Base-by-base conservation (phyloP, 345 rosid species). In the Salix dunnii region DNA sequence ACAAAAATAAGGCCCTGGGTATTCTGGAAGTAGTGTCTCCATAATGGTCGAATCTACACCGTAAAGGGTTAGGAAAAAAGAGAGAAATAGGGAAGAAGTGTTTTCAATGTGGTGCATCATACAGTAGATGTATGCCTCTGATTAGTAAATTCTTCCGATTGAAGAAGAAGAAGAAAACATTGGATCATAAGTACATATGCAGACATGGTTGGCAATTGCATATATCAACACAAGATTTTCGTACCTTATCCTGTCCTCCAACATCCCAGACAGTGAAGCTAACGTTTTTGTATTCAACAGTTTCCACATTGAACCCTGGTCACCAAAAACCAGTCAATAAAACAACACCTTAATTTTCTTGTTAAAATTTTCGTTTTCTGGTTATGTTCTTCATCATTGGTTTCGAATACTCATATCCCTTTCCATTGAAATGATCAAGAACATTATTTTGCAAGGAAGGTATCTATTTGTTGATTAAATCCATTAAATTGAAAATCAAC, bases 181-280 rank as follows among this genome's bases (percentile, higher is more conserved):
- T 20, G 2, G 58, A 17, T 51, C 58, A 20, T 2, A 51, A 18
- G 58, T 18, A 17, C 23, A 28, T 6, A 12, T 65, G 42, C 21
- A 3, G 23, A 17, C 33, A 33, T 17, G 18, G 9, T 65, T 65
- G 42, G 67, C 36, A 14, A 12, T 4, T 46, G 51, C 51, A 46
- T 46, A 46, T 46, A 46, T 46, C 51, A 3, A 62, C 21, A 3
- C 7, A 62, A 62, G 6, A 31, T 27, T 66, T 42, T 28, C 27
- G 30, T 70, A 88, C 94, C 94, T 89, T 91, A 64, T 89, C 92
- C 71, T 89, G 91, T 18, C 89, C 94, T 33, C 92, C 92, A 0
- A 86, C 92, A 77, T 89, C 91, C 92, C 91, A 89, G 2, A 89
- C 92, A 13, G 91, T 90, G 91, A 90, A 89, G 82, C 92, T 87